Percentiles rank a stretch among this genome's conserved stretches.
phyloP scores from a whole-genome alignment of 768 basidiomycete species.

The Mycena polygramma region DNA sequence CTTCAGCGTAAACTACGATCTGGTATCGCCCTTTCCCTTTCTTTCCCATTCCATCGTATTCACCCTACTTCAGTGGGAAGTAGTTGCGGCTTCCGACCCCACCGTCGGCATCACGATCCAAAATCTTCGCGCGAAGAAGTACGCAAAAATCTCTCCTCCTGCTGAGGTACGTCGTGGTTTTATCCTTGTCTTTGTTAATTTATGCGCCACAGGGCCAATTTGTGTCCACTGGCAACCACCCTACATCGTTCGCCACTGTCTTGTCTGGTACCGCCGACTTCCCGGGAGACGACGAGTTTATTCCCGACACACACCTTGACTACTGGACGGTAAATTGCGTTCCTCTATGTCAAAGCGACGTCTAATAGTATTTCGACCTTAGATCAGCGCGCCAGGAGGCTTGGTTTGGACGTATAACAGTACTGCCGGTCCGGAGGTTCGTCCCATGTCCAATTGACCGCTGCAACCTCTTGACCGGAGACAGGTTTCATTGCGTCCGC shows the following conservation, averaged over 20 bases:
- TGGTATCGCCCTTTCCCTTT: background rate
- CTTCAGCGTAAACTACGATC: constrained; percentile 30
- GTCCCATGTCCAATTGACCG: background rate
- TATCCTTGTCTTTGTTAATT: background rate
- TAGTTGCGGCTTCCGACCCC: constrained; percentile 11
- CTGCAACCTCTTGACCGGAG: background rate
- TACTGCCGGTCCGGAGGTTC: constrained; percentile 27
- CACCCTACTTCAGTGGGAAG: constrained; percentile 27
- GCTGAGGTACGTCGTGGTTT: constrained; percentile 23
- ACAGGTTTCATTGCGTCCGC: constrained; percentile 27
- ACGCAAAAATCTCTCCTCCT: constrained; percentile 29
- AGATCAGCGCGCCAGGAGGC: constrained; percentile 28
- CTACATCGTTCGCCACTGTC: constrained; percentile 27
- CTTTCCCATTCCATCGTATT: background rate
- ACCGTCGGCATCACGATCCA: constrained; percentile 24
- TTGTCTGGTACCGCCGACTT: constrained; percentile 34
- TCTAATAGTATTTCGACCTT: background rate
- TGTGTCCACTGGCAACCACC: constrained; percentile 21
- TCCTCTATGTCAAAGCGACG: background rate
- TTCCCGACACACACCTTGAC: constrained; percentile 32
- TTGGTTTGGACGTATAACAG: constrained; percentile 33
- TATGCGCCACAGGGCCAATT: constrained; percentile 23
- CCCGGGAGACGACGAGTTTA: constrained; percentile 25
- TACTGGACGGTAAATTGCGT: constrained; percentile 29
- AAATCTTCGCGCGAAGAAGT: constrained; percentile 32